Base-by-base conservation (phyloP, 73 alveolate species). In the Paraurostyla sp. region DNA sequence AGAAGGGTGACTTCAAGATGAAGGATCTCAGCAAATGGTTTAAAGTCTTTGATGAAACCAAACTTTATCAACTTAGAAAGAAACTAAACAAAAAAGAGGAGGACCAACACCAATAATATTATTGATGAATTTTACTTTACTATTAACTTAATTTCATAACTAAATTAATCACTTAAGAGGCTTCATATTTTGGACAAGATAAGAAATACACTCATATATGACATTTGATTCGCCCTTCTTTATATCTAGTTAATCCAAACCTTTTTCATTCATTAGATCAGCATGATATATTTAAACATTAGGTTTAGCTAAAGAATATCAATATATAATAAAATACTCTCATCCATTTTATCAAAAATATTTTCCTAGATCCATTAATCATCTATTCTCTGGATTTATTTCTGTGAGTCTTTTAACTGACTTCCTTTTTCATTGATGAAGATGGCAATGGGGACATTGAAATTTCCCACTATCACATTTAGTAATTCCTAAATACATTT, bases 21-120 rank as follows among this genome's bases (percentile, higher is more conserved):
- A 29, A 46, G 9, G 91, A 81, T 56, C 20, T 81, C 3, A 9
- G 2, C 9, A 57, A 59, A 38, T 81, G 91, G 91, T 81, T 40
- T 51, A 81, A 59, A 33, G 68, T 60, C 13, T 81, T 25, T 51
- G 91, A 81, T 4, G 91, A 81, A 40, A 81, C 91, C 4, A 50
- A 35, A 32, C 60, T 78, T 3, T 78, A 25, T 25, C 41, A 49
- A n/a, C 49, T 52, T 40, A 50, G 78, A 29, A 78, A 78, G 13
- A 15, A 18, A 7, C 25, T 78, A 35, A 60, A 48, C 58, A 40
- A 51, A 38, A 33, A 52, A 13, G 13, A 25, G 18, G 58, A 73
- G 4, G 46, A 16, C 15, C 54, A 73, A 22, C 30, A 45, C 41
- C 20, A 23, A 49, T 33, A 45, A 3, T 73, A 6, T 2, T 51